phyloP scores from a whole-genome alignment of 371 early-diverging fungal genomes.

The Furculomyces boomerangus region DNA sequence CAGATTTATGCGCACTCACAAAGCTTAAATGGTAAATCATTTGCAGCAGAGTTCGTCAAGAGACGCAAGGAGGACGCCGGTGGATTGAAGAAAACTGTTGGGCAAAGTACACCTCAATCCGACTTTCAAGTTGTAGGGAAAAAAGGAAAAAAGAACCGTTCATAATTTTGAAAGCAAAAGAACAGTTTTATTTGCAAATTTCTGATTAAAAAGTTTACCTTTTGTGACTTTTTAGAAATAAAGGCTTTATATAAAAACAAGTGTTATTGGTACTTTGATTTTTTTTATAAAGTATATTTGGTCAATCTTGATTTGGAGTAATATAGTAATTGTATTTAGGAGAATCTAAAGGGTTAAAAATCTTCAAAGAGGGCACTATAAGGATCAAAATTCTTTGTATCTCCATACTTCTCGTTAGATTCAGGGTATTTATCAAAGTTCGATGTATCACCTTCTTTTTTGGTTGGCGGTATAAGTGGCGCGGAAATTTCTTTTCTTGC shows the following conservation, averaged over 20 bases:
- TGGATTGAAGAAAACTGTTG: constrained; percentile 8
- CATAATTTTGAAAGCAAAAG: no score
- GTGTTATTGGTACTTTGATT: no score
- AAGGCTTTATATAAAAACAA: no score
- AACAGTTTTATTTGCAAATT: no score
- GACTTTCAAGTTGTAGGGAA: constrained; percentile 1
- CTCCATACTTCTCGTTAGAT: constrained; percentile 20
- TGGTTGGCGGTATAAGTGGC: constrained; percentile 70
- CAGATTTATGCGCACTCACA: constrained; percentile 55
- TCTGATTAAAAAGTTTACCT: no score
- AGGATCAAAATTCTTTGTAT: no score
- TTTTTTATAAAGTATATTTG: no score
- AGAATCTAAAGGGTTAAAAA: no score
- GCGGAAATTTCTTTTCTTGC: constrained; percentile 56
- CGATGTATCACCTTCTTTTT: constrained; percentile 76
- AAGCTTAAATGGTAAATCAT: constrained; percentile 54
- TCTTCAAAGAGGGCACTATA: no score
- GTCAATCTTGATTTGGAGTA: no score
- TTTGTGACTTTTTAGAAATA: no score
- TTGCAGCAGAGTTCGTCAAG: constrained; percentile 62
- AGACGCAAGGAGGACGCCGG: constrained; percentile 54
- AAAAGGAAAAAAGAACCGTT: constrained; percentile 1
- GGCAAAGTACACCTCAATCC: not conserved
- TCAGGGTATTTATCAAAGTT: constrained; percentile 88
- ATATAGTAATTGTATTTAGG: no score